Conservation (phyloP, 2,329 filamentous ascomycete species). For the Diaporthe caulivora region DNA sequence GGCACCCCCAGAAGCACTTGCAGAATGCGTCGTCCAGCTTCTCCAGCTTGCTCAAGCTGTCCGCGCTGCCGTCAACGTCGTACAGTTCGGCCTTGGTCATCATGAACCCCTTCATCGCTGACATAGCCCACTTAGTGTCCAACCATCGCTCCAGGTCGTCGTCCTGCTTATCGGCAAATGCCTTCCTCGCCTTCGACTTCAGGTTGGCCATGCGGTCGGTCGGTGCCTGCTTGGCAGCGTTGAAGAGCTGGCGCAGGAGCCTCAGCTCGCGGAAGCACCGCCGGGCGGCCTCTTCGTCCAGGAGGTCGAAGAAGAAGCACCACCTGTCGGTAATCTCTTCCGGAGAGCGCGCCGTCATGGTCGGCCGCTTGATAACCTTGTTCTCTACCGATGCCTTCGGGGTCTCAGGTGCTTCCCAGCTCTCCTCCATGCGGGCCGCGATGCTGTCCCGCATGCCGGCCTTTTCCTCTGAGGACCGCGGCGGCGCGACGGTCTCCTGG, state of each 20-base stretch:
- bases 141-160: conserved; percentile 32
- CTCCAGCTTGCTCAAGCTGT: conserved; percentile 24
- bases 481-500: conserved; percentile 27
- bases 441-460: conserved; percentile 9
- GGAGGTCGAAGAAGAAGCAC: conserved; percentile 36
- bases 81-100: conserved; percentile 26
- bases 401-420: background rate
- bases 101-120: conserved; percentile 34
- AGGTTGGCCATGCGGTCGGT: conserved; percentile 28
- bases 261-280: conserved; percentile 34
- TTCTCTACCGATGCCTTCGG: background rate
- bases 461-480: conserved; percentile 20
- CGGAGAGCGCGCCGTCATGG: conserved; percentile 24
- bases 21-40: conserved; percentile 35
- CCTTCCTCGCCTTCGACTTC: conserved; percentile 34
- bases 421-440: conserved; percentile 20
- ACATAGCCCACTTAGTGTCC: conserved; percentile 33
- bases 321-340: conserved; percentile 34
- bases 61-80: conserved; percentile 16
- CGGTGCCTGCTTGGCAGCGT: conserved; percentile 24
- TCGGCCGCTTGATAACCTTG: conserved; percentile 22
- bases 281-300: conserved; percentile 34
- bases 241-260: conserved; percentile 33
- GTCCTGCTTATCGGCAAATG: conserved; percentile 31
- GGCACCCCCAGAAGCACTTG: conserved; percentile 32